These are phyloP conservation scores for Fusarium veterinarium DNA, from an alignment of 2,329 filamentous ascomycete species.

Conservation along the genomic window DNA sequence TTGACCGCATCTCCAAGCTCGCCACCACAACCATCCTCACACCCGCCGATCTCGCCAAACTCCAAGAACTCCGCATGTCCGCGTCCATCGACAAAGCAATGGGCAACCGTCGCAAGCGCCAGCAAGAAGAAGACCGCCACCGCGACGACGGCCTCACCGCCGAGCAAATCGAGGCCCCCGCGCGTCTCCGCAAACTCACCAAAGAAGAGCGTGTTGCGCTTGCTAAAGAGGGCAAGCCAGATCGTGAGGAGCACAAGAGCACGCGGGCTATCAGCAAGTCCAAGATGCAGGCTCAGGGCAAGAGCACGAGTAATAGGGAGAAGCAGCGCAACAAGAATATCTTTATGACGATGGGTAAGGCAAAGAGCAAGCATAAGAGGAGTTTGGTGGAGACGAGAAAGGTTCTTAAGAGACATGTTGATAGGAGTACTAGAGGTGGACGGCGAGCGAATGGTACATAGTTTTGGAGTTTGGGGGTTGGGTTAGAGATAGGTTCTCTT, in stretches of 20 bases:
- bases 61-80: constrained; percentile 84
- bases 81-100: constrained; percentile 76
- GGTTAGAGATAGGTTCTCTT: constrained; percentile 20
- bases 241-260: constrained; percentile 83
- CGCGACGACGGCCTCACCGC: constrained; percentile 90
- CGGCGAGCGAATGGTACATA: constrained; percentile 75
- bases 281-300: constrained; percentile 88
- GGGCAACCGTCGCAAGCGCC: constrained; percentile 58
- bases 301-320: constrained; percentile 97
- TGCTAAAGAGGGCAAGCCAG: constrained; percentile 84
- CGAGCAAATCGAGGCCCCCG: constrained; percentile 89
- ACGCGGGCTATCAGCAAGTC: constrained; percentile 86
- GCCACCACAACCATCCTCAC: constrained; percentile 96
- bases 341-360: constrained; percentile 97
- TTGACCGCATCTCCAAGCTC: constrained; percentile 73
- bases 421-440: constrained; percentile 85
- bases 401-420: constrained; percentile 82
- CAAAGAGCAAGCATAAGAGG: constrained; percentile 93
- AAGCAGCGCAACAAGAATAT: constrained; percentile 99
- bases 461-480: not conserved
- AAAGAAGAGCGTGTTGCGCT: constrained; percentile 90
- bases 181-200: constrained; percentile 82
- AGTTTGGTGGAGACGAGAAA: constrained; percentile 88
- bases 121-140: constrained; percentile 69
- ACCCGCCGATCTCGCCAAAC: constrained; percentile 93